Evolutionary conservation across 306 rosid genomes (phyloP).

Genomic region (peach (Prunus persica)): Prunus_persica_NCBIv2 NC_034009.1:31785001-31785500

Average conservation of each 20-base stretch:
- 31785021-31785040: too few relatives aligned
- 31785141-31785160: too few relatives aligned
- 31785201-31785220: too few relatives aligned
- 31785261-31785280: neutral
- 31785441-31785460: neutral
- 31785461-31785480: neutral
- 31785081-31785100: too few relatives aligned
- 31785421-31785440: neutral
- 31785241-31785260: neutral
- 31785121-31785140: too few relatives aligned
- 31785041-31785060: too few relatives aligned
- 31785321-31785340: conserved; percentile 62
- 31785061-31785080: too few relatives aligned
- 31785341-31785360: conserved; percentile 78
- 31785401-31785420: neutral
- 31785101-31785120: too few relatives aligned
- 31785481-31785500: neutral
- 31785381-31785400: conserved; percentile 52
- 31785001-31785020: too few relatives aligned
- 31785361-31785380: conserved; percentile 99
- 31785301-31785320: conserved; percentile 58
- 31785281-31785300: conserved; percentile 38
- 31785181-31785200: too few relatives aligned
- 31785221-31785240: neutral
- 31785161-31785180: too few relatives aligned